Evolutionary conservation across 106 monocot genomes (phyloP).

Genomic region (Dendrobium nobile): DNA sequence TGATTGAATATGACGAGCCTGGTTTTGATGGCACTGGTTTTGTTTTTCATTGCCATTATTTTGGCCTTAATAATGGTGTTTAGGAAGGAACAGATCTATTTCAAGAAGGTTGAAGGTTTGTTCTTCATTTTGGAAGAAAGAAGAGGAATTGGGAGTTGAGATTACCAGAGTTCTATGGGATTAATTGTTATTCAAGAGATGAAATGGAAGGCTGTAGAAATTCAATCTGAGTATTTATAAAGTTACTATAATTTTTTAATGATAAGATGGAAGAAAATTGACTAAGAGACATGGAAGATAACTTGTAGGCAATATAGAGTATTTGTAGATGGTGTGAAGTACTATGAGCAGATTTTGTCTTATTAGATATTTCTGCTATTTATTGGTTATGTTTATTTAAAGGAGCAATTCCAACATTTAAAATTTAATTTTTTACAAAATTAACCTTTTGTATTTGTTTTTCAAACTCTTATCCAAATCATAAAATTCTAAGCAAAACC

Average conservation of each 20-base stretch:
- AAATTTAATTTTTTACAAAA: too few species aligned
- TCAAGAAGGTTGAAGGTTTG: constrained; percentile 50
- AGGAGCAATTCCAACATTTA: too few species aligned
- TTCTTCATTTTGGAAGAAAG: constrained; percentile 28
- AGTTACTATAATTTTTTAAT: too few species aligned
- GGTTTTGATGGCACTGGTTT: constrained; percentile 37
- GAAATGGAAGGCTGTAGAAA: too few species aligned
- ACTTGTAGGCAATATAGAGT: background rate
- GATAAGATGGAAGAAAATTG: background rate
- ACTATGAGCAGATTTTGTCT: too few species aligned
- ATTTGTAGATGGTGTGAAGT: background rate
- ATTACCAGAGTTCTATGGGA: background rate
- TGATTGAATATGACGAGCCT: constrained; percentile 39
- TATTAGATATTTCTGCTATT: too few species aligned
- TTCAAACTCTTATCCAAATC: too few species aligned
- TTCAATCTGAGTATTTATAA: too few species aligned
- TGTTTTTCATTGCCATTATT: constrained; percentile 40
- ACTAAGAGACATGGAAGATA: background rate
- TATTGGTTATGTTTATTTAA: too few species aligned
- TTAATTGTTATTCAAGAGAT: background rate
- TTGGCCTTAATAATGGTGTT: constrained; percentile 45
- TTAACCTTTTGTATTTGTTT: too few species aligned
- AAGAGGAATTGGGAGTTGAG: background rate
- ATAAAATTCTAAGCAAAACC: too few species aligned
- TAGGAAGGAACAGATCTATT: constrained; percentile 36